Conservation (phyloP, 139 green algal species). For the Coccomyxa sp. region DNA sequence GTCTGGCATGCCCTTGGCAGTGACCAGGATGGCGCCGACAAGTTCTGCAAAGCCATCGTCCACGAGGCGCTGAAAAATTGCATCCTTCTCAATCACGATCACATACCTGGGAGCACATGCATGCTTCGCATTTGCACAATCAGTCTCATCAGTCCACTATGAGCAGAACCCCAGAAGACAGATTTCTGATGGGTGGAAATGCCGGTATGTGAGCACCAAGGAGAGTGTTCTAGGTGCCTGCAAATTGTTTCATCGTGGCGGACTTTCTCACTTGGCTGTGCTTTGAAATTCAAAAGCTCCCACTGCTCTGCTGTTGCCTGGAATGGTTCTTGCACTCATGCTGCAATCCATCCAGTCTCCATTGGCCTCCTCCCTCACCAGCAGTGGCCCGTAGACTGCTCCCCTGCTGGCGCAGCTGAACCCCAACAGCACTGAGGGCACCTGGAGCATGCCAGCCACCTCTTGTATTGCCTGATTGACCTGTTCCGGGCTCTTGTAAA, state of each 20-base stretch:
- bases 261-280: constrained; percentile 14
- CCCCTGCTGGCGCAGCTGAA: constrained; percentile 59
- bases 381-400: constrained; percentile 52
- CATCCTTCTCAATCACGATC: constrained; percentile 81
- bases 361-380: constrained; percentile 35
- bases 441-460: constrained; percentile 46
- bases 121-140: constrained; percentile 2
- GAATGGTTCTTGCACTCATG: constrained; percentile 29
- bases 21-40: constrained; percentile 62
- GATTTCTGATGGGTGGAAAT: neutral
- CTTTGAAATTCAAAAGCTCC: constrained; percentile 30
- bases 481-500: neutral
- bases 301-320: constrained; percentile 54
- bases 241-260: too few relatives aligned
- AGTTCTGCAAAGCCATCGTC: constrained; percentile 21
- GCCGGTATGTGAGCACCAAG: constrained; percentile 2
- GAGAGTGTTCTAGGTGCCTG: neutral
- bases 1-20: constrained; percentile 79
- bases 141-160: neutral
- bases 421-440: constrained; percentile 35
- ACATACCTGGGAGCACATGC: constrained; percentile 26
- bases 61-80: constrained; percentile 64
- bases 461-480: constrained; percentile 49
- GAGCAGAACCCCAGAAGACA: neutral
- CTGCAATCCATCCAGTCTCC: constrained; percentile 26